Conservation (phyloP, 208 protist species). For the Kentomonas sorsogonicus region DNA sequence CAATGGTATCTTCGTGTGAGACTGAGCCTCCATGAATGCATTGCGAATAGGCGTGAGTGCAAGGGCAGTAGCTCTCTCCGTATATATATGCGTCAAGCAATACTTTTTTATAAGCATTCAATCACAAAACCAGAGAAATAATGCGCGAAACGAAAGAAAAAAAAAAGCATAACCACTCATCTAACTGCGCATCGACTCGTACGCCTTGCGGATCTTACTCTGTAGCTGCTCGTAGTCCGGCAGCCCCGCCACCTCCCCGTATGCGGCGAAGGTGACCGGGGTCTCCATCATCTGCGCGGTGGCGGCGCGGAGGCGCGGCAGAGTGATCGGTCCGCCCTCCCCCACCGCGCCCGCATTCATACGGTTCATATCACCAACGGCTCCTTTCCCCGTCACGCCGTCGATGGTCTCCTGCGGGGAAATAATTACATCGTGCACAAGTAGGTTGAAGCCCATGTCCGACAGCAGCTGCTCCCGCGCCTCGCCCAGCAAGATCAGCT, state of each 20-base stretch:
- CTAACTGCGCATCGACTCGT: slow-evolving; percentile 35
- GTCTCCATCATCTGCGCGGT: slow-evolving; percentile 55
- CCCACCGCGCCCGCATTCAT: too few species aligned
- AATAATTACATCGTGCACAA: slow-evolving; percentile 79
- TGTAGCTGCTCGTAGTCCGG: slow-evolving; percentile 50
- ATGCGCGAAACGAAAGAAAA: background rate
- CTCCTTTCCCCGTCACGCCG: too few species aligned
- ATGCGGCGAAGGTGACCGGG: slow-evolving; percentile 69
- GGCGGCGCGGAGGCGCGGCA: slow-evolving; percentile 60
- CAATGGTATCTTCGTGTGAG: too few species aligned
- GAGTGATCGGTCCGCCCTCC: slow-evolving; percentile 60
- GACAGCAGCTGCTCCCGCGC: slow-evolving; percentile 73
- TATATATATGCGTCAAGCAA: too few species aligned
- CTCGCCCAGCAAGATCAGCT: slow-evolving; percentile 82
- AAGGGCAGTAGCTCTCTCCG: too few species aligned
- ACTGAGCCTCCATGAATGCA: too few species aligned
- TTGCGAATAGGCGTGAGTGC: too few species aligned
- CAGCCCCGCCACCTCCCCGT: slow-evolving; percentile 65
- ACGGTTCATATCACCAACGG: too few species aligned
- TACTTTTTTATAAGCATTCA: background rate
- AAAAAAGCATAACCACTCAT: background rate
- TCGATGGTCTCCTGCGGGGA: slow-evolving; percentile 67
- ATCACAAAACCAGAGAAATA: background rate
- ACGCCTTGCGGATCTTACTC: slow-evolving; percentile 40
- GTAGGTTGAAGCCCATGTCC: slow-evolving; percentile 87